Conservation (phyloP, 495 filamentous ascomycete species). For the Penicillium canescens region DNA sequence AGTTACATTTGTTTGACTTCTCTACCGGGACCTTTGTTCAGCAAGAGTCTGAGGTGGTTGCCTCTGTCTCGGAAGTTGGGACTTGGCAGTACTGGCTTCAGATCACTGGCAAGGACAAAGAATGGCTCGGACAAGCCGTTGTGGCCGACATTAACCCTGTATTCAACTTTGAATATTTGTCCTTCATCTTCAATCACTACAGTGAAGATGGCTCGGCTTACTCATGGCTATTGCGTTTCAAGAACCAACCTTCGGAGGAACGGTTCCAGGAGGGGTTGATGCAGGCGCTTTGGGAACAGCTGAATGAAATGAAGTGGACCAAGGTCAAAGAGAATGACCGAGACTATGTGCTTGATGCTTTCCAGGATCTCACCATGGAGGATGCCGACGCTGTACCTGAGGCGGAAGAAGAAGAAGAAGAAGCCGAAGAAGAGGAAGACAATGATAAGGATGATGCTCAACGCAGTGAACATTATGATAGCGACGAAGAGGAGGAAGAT, state of each 20-base stretch:
- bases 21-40: conserved; percentile 76
- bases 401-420: conserved; percentile 66
- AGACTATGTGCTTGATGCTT: conserved; percentile 93
- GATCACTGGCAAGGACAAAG: conserved; percentile 70
- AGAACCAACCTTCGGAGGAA: conserved; percentile 75
- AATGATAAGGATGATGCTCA: conserved; percentile 62
- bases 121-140: conserved; percentile 88
- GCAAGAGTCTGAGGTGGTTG: conserved; percentile 72
- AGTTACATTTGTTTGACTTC: conserved; percentile 94
- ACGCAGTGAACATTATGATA: conserved; percentile 81
- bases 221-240: conserved; percentile 94
- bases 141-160: conserved; percentile 93
- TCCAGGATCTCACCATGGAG: conserved; percentile 92
- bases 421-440: conserved; percentile 59
- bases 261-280: conserved; percentile 92
- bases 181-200: conserved; percentile 99
- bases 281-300: conserved; percentile 94
- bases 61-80: conserved; percentile 82
- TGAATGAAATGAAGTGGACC: conserved; percentile 92
- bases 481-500: conserved; percentile 89
- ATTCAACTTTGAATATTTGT: conserved; percentile 97
- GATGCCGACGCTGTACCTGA: conserved; percentile 62
- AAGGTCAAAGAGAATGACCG: conserved; percentile 90
- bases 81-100: conserved; percentile 97
- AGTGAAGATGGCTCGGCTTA: conserved; percentile 83